These are phyloP conservation scores for Paramecium biaurelia DNA, from an alignment of 73 alveolate genomes.

Conservation along the genomic window DNA sequence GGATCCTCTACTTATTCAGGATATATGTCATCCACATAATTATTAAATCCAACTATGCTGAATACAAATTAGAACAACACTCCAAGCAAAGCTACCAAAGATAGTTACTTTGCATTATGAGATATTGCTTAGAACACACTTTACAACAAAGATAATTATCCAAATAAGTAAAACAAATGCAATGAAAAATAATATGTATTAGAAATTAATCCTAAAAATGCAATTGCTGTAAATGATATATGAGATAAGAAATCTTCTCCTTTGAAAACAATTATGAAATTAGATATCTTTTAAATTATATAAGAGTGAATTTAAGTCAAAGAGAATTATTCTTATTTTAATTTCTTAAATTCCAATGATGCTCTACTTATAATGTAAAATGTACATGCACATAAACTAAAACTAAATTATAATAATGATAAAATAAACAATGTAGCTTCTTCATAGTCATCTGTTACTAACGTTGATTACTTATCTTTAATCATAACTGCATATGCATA, in stretches of 20 bases:
- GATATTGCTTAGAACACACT: conserved; percentile 45
- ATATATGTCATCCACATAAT: conserved; percentile 48
- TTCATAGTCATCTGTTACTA: conserved; percentile 30
- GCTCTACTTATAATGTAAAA: conserved; percentile 35
- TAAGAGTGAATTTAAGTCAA: neutral
- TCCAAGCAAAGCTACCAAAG: conserved; percentile 39
- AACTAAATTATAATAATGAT: neutral
- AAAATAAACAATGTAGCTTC: neutral
- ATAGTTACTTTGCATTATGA: conserved; percentile 27
- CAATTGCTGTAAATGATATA: neutral
- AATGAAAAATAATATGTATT: conserved; percentile 21
- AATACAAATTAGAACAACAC: conserved; percentile 45
- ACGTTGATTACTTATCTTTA: conserved; percentile 21
- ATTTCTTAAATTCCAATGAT: conserved; percentile 46
- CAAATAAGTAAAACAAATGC: conserved; percentile 28
- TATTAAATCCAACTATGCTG: conserved; percentile 29
- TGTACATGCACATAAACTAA: neutral
- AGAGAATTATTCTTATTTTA: conserved; percentile 10
- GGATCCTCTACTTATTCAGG: conserved; percentile 29
- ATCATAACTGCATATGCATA: conserved; percentile 14
- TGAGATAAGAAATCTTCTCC: conserved; percentile 33
- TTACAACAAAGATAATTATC: neutral
- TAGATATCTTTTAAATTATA: neutral
- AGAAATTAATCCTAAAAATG: neutral
- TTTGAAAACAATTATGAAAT: neutral